Evolutionary conservation across 2,329 filamentous ascomycete species (phyloP).

Genomic region (Mycogone perniciosa): DNA sequence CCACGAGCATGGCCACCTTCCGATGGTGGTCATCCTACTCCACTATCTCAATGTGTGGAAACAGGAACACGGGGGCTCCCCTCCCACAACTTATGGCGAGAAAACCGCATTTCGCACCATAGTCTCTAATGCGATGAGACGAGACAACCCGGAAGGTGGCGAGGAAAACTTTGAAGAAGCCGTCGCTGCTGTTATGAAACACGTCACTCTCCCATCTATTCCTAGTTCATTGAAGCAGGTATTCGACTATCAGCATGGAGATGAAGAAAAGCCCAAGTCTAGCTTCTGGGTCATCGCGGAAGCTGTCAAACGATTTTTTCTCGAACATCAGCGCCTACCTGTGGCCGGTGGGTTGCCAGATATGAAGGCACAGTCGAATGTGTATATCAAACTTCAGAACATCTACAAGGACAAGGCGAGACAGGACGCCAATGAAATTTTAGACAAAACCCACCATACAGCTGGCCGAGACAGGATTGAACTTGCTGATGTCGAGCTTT

Average conservation of each 20-base stretch:
- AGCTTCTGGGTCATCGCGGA: slow-evolving; percentile 86
- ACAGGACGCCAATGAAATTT: slow-evolving; percentile 68
- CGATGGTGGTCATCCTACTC: slow-evolving; percentile 76
- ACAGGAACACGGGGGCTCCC: slow-evolving; percentile 56
- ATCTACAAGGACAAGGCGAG: slow-evolving; percentile 88
- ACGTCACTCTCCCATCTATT: slow-evolving; percentile 63
- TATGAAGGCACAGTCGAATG: slow-evolving; percentile 90
- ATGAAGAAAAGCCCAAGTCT: slow-evolving; percentile 26
- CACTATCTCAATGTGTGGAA: slow-evolving; percentile 82
- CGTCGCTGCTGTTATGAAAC: slow-evolving; percentile 77
- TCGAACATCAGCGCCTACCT: slow-evolving; percentile 66
- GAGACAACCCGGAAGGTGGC: slow-evolving; percentile 70
- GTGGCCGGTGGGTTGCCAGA: slow-evolving; percentile 84
- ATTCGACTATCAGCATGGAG: slow-evolving; percentile 55
- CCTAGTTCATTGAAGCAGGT: slow-evolving; percentile 68
- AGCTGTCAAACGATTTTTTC: slow-evolving; percentile 72
- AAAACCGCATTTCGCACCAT: slow-evolving; percentile 75
- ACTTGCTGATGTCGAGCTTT: slow-evolving; percentile 73
- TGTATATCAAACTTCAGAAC: slow-evolving; percentile 86
- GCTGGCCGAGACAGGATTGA: slow-evolving; percentile 50
- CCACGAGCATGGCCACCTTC: slow-evolving; percentile 86
- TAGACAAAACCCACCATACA: slow-evolving; percentile 52
- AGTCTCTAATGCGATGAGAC: slow-evolving; percentile 62
- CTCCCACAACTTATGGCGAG: slow-evolving; percentile 72
- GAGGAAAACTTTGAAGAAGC: slow-evolving; percentile 98